A percentile compares a stretch with the other conserved stretches of the same genome.
Conservation (phyloP, 2,329 filamentous ascomycete species). For the Claviceps purpurea region DNA sequence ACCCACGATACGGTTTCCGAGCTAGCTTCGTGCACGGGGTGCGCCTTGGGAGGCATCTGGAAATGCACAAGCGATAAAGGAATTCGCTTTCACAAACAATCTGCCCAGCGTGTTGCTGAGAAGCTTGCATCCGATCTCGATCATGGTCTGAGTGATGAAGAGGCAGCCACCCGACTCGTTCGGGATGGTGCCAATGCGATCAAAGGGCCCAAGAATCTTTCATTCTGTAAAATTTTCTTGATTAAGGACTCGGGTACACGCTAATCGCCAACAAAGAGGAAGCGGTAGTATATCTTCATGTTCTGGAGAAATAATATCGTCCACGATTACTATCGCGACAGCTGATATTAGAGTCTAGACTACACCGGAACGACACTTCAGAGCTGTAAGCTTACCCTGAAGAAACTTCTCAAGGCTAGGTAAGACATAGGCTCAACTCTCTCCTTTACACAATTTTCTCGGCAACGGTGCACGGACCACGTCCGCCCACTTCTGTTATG, state of each 20-base stretch:
- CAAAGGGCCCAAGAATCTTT: conserved; percentile 57
- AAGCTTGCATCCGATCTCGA: conserved; percentile 29
- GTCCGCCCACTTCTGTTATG: too few relatives aligned
- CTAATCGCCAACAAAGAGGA: too few relatives aligned
- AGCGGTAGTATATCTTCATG: too few relatives aligned
- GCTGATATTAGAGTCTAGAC: too few relatives aligned
- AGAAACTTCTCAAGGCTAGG: too few relatives aligned
- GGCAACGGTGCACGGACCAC: too few relatives aligned
- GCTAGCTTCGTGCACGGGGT: conserved; percentile 26
- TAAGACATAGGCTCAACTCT: too few relatives aligned
- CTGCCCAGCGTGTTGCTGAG: conserved; percentile 21
- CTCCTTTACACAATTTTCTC: too few relatives aligned
- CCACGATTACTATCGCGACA: too few relatives aligned
- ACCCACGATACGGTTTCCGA: conserved; percentile 16
- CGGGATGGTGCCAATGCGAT: conserved; percentile 58
- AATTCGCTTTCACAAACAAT: conserved; percentile 21
- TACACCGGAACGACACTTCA: too few relatives aligned
- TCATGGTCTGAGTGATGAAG: conserved; percentile 49
- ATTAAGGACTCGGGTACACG: conserved; percentile 61
- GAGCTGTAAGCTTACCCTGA: too few relatives aligned
- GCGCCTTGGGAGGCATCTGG: conserved; percentile 22
- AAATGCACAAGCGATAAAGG: conserved; percentile 32
- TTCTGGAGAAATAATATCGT: too few relatives aligned
- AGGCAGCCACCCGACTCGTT: conserved; percentile 51
- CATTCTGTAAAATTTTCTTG: conserved; percentile 62